Percentiles rank a stretch among this genome's conserved stretches.
These are phyloP conservation scores for Penicillium ochrochloron DNA, from an alignment of 495 filamentous ascomycete genomes.

Conservation along the genomic window DNA sequence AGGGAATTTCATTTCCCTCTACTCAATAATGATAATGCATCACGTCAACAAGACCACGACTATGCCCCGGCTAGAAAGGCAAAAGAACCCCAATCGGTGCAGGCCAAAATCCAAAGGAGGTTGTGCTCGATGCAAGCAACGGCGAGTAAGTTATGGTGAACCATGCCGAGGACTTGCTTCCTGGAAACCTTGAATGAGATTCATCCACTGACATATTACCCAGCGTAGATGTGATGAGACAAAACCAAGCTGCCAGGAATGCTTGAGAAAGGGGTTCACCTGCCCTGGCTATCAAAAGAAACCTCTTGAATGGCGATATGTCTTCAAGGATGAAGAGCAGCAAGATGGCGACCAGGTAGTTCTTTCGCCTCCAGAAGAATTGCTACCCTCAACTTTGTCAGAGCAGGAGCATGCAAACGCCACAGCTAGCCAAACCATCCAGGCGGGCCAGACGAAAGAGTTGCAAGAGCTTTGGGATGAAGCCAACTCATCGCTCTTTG, in stretches of 20 bases:
- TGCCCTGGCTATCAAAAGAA: conserved; percentile 34
- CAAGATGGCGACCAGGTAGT: not conserved
- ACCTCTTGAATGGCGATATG: conserved; percentile 32
- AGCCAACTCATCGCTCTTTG: conserved; percentile 21
- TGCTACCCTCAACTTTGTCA: not conserved
- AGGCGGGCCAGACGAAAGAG: conserved; percentile 9
- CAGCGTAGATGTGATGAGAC: conserved; percentile 35
- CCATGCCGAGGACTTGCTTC: conserved; percentile 11
- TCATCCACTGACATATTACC: conserved; percentile 11
- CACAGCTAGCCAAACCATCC: not conserved
- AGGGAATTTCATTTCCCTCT: conserved; percentile 3
- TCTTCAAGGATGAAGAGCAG: conserved; percentile 25
- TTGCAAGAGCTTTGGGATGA: conserved; percentile 23
- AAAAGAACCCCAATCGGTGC: conserved; percentile 34
- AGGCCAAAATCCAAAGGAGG: conserved; percentile 34
- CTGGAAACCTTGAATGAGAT: not conserved
- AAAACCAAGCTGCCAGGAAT: conserved; percentile 34
- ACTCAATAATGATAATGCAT: not conserved
- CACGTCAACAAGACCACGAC: not conserved
- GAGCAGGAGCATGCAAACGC: not conserved
- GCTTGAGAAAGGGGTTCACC: conserved; percentile 23
- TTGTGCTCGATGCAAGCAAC: conserved; percentile 33
- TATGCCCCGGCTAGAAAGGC: conserved; percentile 21
- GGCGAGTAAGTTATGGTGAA: conserved; percentile 33
- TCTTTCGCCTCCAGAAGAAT: not conserved